A percentile compares a stretch with the other conserved stretches of the same genome.
phyloP scores from a whole-genome alignment of 257 asterid species.

The Nyctanthes arbortristis region DNA sequence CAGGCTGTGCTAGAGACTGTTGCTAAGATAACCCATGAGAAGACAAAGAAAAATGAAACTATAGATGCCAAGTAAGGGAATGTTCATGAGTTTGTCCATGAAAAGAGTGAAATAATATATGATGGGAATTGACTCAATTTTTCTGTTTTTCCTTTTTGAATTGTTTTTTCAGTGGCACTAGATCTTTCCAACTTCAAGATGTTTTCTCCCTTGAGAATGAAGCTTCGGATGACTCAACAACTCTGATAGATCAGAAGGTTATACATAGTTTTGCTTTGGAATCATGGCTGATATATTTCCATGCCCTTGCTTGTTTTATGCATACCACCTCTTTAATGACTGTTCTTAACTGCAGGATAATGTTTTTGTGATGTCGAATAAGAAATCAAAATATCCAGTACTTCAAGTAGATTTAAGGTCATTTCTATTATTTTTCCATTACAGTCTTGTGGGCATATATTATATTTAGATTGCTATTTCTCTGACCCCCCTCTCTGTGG shows the following conservation, averaged over 20 bases:
- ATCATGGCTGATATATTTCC: not conserved
- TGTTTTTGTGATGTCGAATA: slow-evolving; percentile 87
- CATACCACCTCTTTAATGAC: slow-evolving; percentile 16
- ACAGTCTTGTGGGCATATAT: not conserved
- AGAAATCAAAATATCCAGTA: slow-evolving; percentile 88
- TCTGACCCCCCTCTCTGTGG: too few relatives aligned
- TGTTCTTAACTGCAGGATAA: slow-evolving; percentile 61
- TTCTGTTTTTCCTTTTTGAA: slow-evolving; percentile 13
- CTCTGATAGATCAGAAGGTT: slow-evolving; percentile 82
- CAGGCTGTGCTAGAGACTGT: slow-evolving; percentile 96
- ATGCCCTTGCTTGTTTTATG: not conserved
- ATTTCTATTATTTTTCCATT: slow-evolving; percentile 11
- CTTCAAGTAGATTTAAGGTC: slow-evolving; percentile 95
- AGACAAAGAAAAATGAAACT: slow-evolving; percentile 76
- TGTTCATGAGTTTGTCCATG: slow-evolving; percentile 10
- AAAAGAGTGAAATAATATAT: slow-evolving; percentile 6
- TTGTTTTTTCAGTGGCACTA: slow-evolving; percentile 57
- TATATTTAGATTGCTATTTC: not conserved
- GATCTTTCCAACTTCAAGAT: slow-evolving; percentile 74
- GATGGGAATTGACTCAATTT: slow-evolving; percentile 18
- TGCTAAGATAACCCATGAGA: slow-evolving; percentile 81
- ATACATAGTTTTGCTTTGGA: not conserved
- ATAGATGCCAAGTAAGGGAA: slow-evolving; percentile 68
- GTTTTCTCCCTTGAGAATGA: slow-evolving; percentile 74
- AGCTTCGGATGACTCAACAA: slow-evolving; percentile 70